Percentiles rank a stretch among this genome's conserved stretches.
phyloP scores from a whole-genome alignment of 495 filamentous ascomycete genomes.

The Cercophora sp. region DNA sequence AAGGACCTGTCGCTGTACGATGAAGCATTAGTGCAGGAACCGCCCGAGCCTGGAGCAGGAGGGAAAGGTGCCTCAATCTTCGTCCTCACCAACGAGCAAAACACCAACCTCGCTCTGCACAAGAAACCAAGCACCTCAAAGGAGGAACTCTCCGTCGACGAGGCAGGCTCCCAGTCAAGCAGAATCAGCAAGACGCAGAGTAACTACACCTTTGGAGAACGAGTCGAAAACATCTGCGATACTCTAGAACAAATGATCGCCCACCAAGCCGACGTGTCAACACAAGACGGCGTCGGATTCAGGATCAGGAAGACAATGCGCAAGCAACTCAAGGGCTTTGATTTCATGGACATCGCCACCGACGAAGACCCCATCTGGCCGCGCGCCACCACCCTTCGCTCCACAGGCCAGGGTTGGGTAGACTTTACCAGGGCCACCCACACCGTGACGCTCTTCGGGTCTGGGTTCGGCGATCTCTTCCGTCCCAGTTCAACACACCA shows the following conservation, averaged over 20 bases:
- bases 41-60: background rate
- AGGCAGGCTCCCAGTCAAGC: background rate
- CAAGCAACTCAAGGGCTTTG: constrained; percentile 17
- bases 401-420: constrained; percentile 32
- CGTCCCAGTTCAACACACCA: constrained; percentile 11
- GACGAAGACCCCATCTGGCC: constrained; percentile 14
- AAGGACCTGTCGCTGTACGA: background rate
- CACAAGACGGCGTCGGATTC: constrained; percentile 8
- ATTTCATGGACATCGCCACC: constrained; percentile 31
- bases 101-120: no score
- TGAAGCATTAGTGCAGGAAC: background rate
- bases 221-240: background rate
- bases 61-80: background rate
- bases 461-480: constrained; percentile 34
- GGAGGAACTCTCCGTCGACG: background rate
- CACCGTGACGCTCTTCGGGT: constrained; percentile 34
- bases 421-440: constrained; percentile 30
- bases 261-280: background rate
- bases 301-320: constrained; percentile 21
- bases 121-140: no score
- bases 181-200: background rate
- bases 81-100: background rate
- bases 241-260: background rate
- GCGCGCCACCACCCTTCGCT: constrained; percentile 12
- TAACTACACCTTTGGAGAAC: background rate